Conservation (phyloP, 2,329 filamentous ascomycete species). For the Verticillium albo-atrum region DNA sequence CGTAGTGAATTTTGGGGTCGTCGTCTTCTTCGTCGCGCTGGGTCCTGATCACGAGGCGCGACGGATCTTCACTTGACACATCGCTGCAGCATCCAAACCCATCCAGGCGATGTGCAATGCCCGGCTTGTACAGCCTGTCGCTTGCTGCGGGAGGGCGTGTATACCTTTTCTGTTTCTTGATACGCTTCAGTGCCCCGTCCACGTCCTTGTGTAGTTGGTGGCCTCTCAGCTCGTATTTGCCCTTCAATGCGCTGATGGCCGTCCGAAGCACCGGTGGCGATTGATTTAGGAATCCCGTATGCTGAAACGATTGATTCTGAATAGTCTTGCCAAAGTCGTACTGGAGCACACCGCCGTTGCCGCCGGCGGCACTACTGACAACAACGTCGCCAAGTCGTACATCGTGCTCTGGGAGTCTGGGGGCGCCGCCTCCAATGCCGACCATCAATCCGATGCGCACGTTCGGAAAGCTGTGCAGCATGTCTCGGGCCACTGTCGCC, state of each 20-base stretch:
- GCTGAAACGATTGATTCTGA: conserved; percentile 3
- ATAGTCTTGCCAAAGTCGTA: conserved; percentile 12
- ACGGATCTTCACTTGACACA: conserved; percentile 3
- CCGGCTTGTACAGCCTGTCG: conserved; percentile 4
- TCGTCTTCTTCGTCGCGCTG: neutral
- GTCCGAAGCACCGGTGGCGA: neutral
- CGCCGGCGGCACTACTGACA: neutral
- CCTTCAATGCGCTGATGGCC: neutral
- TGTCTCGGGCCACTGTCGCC: conserved; percentile 23
- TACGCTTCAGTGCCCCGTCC: neutral
- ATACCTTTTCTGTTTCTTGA: neutral
- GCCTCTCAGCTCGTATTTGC: neutral
- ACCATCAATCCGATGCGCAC: conserved; percentile 16
- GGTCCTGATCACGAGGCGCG: neutral
- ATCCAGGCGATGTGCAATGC: conserved; percentile 4
- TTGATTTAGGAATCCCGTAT: neutral
- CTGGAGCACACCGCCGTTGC: conserved; percentile 2
- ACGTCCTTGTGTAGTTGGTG: neutral
- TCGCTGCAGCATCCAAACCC: neutral
- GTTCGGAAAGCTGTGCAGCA: conserved; percentile 27
- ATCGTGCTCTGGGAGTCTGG: conserved; percentile 23
- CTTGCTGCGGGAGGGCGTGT: neutral
- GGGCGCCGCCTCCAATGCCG: conserved; percentile 27
- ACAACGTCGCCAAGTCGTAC: conserved; percentile 20
- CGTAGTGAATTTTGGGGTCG: conserved; percentile 3